These are phyloP conservation scores for Galeopsis tetrahit DNA, from an alignment of 257 asterid genomes.

Conservation along the genomic window DNA sequence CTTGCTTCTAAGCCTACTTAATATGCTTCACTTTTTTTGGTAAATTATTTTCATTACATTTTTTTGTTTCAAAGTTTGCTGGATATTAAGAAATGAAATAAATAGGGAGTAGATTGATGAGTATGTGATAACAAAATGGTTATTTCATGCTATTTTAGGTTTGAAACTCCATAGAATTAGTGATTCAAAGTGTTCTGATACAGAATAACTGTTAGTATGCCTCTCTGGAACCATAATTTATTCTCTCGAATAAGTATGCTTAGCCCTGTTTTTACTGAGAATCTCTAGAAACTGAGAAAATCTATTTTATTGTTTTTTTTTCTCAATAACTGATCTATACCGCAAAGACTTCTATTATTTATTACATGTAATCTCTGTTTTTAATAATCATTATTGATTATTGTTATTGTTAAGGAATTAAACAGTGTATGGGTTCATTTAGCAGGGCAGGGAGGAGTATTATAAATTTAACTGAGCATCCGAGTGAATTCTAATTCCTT, in stretches of 20 bases:
- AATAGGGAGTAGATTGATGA: background rate
- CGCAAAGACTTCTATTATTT: background rate
- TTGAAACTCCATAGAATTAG: background rate
- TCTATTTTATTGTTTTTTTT: background rate
- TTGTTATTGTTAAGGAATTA: background rate
- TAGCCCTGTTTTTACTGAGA: slow-evolving; percentile 1
- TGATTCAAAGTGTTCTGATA: slow-evolving; percentile 4
- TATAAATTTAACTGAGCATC: background rate
- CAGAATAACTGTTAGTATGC: background rate
- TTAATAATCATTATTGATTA: too few relatives aligned
- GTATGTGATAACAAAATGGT: background rate
- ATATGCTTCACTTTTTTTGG: background rate
- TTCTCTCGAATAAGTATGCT: background rate
- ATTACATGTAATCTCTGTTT: background rate
- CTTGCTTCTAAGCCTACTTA: slow-evolving; percentile 18
- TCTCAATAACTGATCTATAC: background rate
- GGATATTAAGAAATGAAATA: slow-evolving; percentile 4
- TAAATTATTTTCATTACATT: background rate
- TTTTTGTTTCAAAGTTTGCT: slow-evolving; percentile 7
- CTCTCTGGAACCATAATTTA: background rate
- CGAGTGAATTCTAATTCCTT: slow-evolving; percentile 29
- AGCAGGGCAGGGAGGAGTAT: background rate
- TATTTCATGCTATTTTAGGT: background rate
- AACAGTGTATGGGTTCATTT: slow-evolving; percentile 6
- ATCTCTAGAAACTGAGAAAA: slow-evolving; percentile 13